A percentile compares a stretch with the other conserved stretches of the same genome.
phyloP scores from a whole-genome alignment of 1,284 basidiomycete species.

The Irpex rosettiformis region DNA sequence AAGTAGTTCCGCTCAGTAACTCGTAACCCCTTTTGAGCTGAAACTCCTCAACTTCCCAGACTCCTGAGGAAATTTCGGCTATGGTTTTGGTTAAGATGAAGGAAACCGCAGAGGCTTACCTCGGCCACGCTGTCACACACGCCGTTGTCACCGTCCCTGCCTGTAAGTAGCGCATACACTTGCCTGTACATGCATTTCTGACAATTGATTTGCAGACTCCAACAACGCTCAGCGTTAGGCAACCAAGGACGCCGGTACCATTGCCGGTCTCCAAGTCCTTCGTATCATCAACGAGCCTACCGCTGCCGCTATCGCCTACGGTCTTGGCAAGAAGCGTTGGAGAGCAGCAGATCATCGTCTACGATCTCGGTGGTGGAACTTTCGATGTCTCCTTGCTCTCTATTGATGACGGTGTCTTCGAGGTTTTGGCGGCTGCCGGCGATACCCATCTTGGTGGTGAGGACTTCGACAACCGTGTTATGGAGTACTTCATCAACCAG shows the following conservation, averaged over 20 bases:
- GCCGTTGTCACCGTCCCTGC: slow-evolving; percentile 98
- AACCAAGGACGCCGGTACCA: slow-evolving; percentile 97
- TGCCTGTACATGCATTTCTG: neutral
- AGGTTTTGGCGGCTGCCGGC: slow-evolving; percentile 96
- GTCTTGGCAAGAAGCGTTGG: slow-evolving; percentile 93
- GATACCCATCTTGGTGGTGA: slow-evolving; percentile 99
- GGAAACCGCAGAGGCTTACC: slow-evolving; percentile 98
- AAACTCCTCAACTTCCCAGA: slow-evolving; percentile 35
- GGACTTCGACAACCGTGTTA: slow-evolving; percentile 97
- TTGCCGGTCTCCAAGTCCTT: slow-evolving; percentile 93
- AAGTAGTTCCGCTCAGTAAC: slow-evolving; percentile 25
- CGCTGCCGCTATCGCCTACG: slow-evolving; percentile 96
- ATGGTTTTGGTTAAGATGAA: slow-evolving; percentile 99
- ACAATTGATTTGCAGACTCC: slow-evolving; percentile 55
- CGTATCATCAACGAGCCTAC: slow-evolving; percentile 99
- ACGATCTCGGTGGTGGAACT: slow-evolving; percentile 83
- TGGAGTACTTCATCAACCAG: slow-evolving; percentile 87
- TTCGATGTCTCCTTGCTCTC: slow-evolving; percentile 94
- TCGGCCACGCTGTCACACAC: slow-evolving; percentile 95
- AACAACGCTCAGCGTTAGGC: slow-evolving; percentile 99
- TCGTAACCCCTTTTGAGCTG: neutral
- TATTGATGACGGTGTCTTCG: slow-evolving; percentile 98
- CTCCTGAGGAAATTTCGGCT: slow-evolving; percentile 87
- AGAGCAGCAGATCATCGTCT: slow-evolving; percentile 93
- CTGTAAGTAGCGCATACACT: slow-evolving; percentile 41